Base-by-base conservation (phyloP, 1,284 basidiomycete species). In the Irpex lacteus region DNA sequence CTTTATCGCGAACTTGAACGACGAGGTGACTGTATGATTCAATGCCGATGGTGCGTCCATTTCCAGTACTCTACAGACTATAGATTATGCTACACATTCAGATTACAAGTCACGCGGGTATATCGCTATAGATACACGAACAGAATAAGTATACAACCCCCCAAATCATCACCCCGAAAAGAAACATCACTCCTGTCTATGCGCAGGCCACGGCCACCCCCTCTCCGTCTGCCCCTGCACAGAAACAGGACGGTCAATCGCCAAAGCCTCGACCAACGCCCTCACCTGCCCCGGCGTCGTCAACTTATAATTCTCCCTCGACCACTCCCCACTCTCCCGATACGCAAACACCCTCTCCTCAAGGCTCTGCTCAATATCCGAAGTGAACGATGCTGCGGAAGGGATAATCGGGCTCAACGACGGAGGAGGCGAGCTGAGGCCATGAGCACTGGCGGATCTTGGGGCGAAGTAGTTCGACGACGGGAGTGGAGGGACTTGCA, bases 301-400 rank as follows among this genome's bases (percentile, higher is more conserved):
- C 26, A 67, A 56, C 54, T 60, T 47, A 52, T 67, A 63, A n/a
- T 62, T 58, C 60, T 59, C 66, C 54, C 62, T 65, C 34, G 66
- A 63, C 64, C 64, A 65, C 47, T 60, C 59, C 36, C 66, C 66
- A 19, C 47, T 49, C 47, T 44, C 50, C 4, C 66, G 54, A 55
- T 68, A 68, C 47, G 57, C 63, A 54, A 68, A 68, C 26, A 68
- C 63, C 4, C 61, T 49, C 49, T 64, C 65, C 56, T 65, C 66
- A 13, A 69, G 47, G 32, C 54, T 62, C 57, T 69, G 54, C 58
- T 65, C 60, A 44, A 69, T 64, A 58, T 69, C 67, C 9, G 61
- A 64, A 6, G 64, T 62, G 5, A 69, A 53, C 44, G 63, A 59
- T 11, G 61, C 60, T 13, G 61, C 61, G 3, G 63, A 62, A 2